Evolutionary conservation across 2,329 filamentous ascomycete genomes (phyloP), one percentile per base, ranked within the genome.

Genomic region (Phialophora chinensis): DNA sequence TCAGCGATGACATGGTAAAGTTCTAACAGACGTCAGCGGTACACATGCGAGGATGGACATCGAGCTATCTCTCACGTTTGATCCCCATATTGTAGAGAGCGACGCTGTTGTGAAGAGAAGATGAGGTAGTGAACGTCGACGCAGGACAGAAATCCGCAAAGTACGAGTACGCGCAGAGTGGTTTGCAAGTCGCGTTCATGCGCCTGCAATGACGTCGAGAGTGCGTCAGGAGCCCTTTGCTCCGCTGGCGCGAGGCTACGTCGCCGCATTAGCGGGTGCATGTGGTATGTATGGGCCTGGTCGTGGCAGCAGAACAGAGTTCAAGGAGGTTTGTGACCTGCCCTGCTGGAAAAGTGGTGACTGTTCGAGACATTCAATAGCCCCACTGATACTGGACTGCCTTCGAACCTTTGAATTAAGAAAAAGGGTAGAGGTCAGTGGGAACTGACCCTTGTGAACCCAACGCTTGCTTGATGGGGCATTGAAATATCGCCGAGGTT

Each of bases 1-100:
- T 97, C 93, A 75, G 91, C 90, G 80, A 95, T 92, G 78, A 95
- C 90, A 72, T 87, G 85, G 78, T 90, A 92, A 52, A 95, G 86
- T 74, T 91, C 87, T 84, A 70, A 27, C 12, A 29, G 47, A 20
- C 12, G 49, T 61, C 47, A 61, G 49, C 49, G 42, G 35, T 52
- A 73, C 44, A 73, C 63, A 25, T 25, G 31, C 55, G 31, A 61
- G n/a, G 33, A 55, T 35, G 59, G 58, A 52, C 23, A 42, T 25
- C 33, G n/a, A n/a, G 23, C 42, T 31, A 25, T 25, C 42, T 77
- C 81, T 71, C 73, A 83, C 82, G 80, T 75, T 84, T 84, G 67
- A 84, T 84, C 75, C 82, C 82, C 82, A 84, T 84, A 2, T 66
- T 78, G 23, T 57, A 33, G 11, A 23, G 11, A n/a, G 11, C 42